A percentile compares a stretch with the other conserved stretches of the same genome.
Conservation (phyloP, 192 early-diverging fungal genomes). For the Coemansia asiatica region DNA sequence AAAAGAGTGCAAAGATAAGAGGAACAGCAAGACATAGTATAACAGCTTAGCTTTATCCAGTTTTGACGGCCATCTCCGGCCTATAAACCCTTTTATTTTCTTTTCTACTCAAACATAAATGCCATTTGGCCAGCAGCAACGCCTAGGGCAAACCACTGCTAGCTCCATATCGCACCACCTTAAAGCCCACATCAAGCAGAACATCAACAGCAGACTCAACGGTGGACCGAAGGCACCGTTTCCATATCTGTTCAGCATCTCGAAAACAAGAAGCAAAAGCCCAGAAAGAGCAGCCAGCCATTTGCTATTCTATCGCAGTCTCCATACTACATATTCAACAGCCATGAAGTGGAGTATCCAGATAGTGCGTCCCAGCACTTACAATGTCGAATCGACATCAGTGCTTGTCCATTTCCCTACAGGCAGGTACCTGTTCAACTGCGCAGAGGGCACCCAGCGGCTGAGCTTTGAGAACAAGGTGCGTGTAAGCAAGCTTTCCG, state of each 20-base stretch:
- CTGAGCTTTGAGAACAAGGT: conserved; percentile 76
- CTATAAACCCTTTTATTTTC: not conserved
- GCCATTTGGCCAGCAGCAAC: not conserved
- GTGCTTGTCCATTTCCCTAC: conserved; percentile 74
- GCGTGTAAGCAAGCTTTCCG: conserved; percentile 68
- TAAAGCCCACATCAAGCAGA: not conserved
- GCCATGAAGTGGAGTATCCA: conserved; percentile 64
- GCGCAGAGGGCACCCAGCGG: conserved; percentile 87
- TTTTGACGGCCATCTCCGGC: not conserved
- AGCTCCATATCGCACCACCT: not conserved
- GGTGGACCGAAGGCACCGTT: too few relatives aligned
- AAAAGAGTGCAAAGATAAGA: too few relatives aligned
- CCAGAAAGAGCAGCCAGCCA: not conserved
- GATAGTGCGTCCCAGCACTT: conserved; percentile 57
- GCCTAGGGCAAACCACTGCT: conserved; percentile 1
- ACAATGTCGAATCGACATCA: conserved; percentile 60
- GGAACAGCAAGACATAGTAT: not conserved
- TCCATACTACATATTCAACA: conserved; percentile 26
- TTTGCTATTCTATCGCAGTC: not conserved
- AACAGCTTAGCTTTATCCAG: not conserved
- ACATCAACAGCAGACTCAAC: not conserved
- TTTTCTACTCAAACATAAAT: not conserved
- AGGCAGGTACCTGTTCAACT: conserved; percentile 89
- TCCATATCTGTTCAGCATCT: too few relatives aligned
- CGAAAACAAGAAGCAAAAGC: not conserved